Base-by-base conservation (phyloP, 2,329 filamentous ascomycete species). In the Chaetothyriales sp. region DNA sequence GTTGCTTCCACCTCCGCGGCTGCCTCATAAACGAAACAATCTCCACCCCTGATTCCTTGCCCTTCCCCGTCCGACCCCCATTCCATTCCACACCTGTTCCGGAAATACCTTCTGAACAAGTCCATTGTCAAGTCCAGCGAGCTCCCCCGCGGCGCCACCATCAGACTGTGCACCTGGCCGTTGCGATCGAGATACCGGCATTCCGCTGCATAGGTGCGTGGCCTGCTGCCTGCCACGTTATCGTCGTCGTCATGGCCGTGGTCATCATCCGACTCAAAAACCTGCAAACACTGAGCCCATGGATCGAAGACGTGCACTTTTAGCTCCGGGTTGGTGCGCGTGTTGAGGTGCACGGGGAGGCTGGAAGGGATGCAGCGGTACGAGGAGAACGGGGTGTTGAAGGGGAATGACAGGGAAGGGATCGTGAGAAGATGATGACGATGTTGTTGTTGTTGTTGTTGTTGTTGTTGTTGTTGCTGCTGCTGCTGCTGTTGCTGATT, bases 71-170 rank as follows among this genome's bases (percentile, higher is more conserved):
- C 80, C 67, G n/a, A 76, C 70, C 22, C 22, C 83, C 82, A 86
- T 1, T 69, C 62, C 8, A 80, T 67, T 0, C 77, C 77, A 0
- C 80, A 80, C 63, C 79, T 78, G 6, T 69, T 66, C 9, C 63
- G 64, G 62, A 86, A 86, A 58, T 82, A 80, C 0, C 65, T 58
- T 53, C 69, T 70, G 62, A 86, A 85, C 0, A 67, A 65, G 0
- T 57, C 56, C 53, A 78, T 70, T 22, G 80, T 77, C 1, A 59
- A 47, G 1, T 64, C 60, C 13, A 65, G 60, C 3, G 55, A 62
- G 49, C 64, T 67, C 18, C 63, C 64, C 1, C 59, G 52, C 0
- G 65, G 64, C 22, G 22, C 22, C 22, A 25, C 22, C 22, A 25
- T 25, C 22, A 25, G 22, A 25, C 22, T 25, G 6, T 25, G 22